These are phyloP conservation scores for Ulmus americana DNA, from an alignment of 331 rosid genomes.

Conservation along the genomic window DNA sequence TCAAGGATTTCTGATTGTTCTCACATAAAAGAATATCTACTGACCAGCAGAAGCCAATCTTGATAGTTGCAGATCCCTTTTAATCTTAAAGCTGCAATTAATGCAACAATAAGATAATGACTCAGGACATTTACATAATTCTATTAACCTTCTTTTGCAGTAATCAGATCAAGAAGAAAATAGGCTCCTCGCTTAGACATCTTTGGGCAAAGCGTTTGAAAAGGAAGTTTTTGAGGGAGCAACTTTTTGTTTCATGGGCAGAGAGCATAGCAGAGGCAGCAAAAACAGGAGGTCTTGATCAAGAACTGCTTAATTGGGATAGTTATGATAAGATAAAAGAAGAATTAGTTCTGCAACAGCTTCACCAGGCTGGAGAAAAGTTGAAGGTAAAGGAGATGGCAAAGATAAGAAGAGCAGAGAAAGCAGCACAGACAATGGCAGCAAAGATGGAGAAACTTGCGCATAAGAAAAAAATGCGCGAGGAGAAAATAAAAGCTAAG, in stretches of 20 bases:
- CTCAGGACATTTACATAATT: no score
- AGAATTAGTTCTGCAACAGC: conserved; percentile 38
- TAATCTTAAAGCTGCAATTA: no score
- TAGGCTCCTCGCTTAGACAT: conserved; percentile 46
- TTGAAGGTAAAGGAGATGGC: conserved; percentile 42
- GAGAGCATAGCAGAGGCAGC: conserved; percentile 64
- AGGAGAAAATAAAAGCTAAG: conserved; percentile 27
- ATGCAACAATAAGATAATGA: no score
- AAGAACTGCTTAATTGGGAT: conserved; percentile 62
- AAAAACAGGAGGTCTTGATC: conserved; percentile 57
- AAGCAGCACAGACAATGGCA: conserved; percentile 40
- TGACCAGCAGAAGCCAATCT: no score
- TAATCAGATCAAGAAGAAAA: conserved; percentile 56
- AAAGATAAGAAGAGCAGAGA: conserved; percentile 39
- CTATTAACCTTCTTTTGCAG: conserved; percentile 36
- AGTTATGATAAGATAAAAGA: conserved; percentile 54
- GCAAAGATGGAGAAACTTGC: conserved; percentile 32
- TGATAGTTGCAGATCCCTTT: no score
- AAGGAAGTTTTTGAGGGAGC: conserved; percentile 37
- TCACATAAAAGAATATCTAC: no score
- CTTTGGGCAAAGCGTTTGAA: conserved; percentile 62
- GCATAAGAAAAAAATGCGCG: conserved; percentile 11
- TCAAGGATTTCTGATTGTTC: no score
- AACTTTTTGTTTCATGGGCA: conserved; percentile 44
- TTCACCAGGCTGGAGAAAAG: conserved; percentile 39